Evolutionary conservation across 2,329 filamentous ascomycete genomes (phyloP).

Genomic region (Colletotrichum cereale): DNA sequence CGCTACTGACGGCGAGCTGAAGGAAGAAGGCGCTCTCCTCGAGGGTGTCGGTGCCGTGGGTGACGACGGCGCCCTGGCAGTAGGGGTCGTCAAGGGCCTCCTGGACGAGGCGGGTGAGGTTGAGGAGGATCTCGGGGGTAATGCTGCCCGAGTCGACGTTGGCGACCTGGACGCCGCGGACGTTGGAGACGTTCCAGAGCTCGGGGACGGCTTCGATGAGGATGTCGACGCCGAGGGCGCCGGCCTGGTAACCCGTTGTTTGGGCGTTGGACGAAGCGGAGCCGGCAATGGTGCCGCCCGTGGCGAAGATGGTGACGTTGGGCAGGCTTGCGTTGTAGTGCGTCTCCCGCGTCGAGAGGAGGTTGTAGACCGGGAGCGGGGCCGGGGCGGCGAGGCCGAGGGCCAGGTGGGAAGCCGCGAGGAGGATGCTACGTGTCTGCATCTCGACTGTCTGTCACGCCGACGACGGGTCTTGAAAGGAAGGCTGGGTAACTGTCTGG

Average conservation of each 20-base stretch:
- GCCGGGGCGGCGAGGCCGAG: conserved; percentile 32
- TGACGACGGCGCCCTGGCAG: conserved; percentile 67
- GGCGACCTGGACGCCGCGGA: conserved; percentile 64
- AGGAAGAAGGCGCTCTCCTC: conserved; percentile 75
- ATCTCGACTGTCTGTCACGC: conserved; percentile 10
- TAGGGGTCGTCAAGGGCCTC: conserved; percentile 58
- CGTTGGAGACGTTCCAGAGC: conserved; percentile 65
- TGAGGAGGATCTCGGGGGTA: conserved; percentile 62
- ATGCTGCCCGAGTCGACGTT: conserved; percentile 62
- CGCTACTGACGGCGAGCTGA: conserved; percentile 66
- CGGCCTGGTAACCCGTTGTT: conserved; percentile 57
- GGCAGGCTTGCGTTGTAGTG: conserved; percentile 59
- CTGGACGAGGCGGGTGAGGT: conserved; percentile 62
- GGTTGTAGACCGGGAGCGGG: conserved; percentile 13
- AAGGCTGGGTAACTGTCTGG: background rate
- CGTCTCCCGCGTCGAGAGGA: conserved; percentile 29
- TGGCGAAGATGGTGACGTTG: conserved; percentile 69
- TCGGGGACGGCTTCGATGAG: conserved; percentile 68
- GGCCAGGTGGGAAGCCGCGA: conserved; percentile 28
- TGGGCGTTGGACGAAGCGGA: conserved; percentile 61
- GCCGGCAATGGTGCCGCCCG: conserved; percentile 71
- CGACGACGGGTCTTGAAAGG: background rate
- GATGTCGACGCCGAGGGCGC: conserved; percentile 60
- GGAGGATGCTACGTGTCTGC: conserved; percentile 25
- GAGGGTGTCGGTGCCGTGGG: conserved; percentile 75